These are phyloP conservation scores for Rhizodiscina lignyota DNA, from an alignment of 495 filamentous ascomycete species.

Conservation along the genomic window DNA sequence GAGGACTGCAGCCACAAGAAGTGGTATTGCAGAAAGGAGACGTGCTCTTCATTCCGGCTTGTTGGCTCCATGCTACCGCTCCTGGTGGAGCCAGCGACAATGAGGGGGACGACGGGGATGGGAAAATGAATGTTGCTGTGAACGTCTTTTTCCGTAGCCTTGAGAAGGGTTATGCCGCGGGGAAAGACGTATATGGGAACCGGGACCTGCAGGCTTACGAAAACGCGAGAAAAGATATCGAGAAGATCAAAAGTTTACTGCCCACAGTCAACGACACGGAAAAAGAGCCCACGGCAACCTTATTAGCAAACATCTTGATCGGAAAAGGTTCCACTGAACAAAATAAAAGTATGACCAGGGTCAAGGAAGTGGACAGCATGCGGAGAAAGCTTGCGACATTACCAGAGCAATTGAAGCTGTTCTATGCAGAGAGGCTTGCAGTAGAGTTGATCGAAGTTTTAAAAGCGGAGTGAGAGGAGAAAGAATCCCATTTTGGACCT, in stretches of 20 bases:
- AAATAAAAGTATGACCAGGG: not conserved
- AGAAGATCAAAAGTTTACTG: slow-evolving; percentile 5
- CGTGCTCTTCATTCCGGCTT: slow-evolving; percentile 60
- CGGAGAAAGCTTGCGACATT: slow-evolving; percentile 47
- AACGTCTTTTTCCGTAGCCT: slow-evolving; percentile 76
- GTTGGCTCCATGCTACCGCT: slow-evolving; percentile 71
- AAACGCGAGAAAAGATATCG: slow-evolving; percentile 55
- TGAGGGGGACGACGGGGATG: not conserved
- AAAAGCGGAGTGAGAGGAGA: too few relatives aligned
- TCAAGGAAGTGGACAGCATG: slow-evolving; percentile 45
- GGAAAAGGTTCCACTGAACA: not conserved
- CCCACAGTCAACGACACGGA: not conserved
- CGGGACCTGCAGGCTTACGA: slow-evolving; percentile 73
- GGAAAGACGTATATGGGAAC: slow-evolving; percentile 78
- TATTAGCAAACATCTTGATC: not conserved
- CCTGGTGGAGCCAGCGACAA: slow-evolving; percentile 21
- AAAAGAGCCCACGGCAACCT: not conserved
- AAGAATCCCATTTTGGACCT: too few relatives aligned
- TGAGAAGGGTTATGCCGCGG: slow-evolving; percentile 49
- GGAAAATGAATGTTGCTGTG: slow-evolving; percentile 46
- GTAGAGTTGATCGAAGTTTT: slow-evolving; percentile 36
- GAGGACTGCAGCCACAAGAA: slow-evolving; percentile 47
- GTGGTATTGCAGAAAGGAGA: slow-evolving; percentile 50
- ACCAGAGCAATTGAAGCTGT: slow-evolving; percentile 46
- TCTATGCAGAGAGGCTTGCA: slow-evolving; percentile 61